These are phyloP conservation scores for Omphalotus olearius DNA, from an alignment of 1,284 basidiomycete genomes.

Conservation along the genomic window DNA sequence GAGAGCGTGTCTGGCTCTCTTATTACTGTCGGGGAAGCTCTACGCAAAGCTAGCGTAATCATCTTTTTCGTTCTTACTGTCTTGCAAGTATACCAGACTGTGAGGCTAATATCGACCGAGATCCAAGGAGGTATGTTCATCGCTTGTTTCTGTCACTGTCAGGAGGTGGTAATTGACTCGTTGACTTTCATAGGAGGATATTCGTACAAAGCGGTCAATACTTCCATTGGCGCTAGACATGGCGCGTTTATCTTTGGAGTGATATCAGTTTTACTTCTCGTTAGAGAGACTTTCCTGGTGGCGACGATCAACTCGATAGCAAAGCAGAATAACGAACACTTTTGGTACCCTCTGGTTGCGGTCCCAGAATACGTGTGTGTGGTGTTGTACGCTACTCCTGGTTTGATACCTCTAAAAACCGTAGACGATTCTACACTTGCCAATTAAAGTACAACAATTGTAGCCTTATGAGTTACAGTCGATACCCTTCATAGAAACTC, in stretches of 20 bases:
- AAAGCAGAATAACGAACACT: constrained; percentile 33
- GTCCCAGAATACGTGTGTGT: constrained; percentile 40
- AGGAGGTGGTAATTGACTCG: neutral
- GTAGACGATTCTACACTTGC: neutral
- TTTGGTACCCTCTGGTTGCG: constrained; percentile 45
- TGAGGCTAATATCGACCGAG: constrained; percentile 26
- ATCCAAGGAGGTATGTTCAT: constrained; percentile 13
- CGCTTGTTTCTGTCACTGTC: neutral
- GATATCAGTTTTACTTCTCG: constrained; percentile 35
- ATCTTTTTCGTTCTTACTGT: constrained; percentile 43
- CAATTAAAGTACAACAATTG: too few species aligned
- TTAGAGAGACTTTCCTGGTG: constrained; percentile 36
- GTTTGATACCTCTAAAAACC: constrained; percentile 32
- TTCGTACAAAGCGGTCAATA: constrained; percentile 2
- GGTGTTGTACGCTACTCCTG: constrained; percentile 34
- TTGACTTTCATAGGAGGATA: neutral
- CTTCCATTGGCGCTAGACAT: constrained; percentile 27
- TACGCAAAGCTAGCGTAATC: constrained; percentile 33
- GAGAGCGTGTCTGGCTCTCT: constrained; percentile 13
- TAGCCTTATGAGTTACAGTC: too few species aligned
- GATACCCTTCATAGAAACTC: too few species aligned
- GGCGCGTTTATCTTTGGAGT: constrained; percentile 31
- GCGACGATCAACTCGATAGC: constrained; percentile 27
- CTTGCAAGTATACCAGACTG: constrained; percentile 35
- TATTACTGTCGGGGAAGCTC: constrained; percentile 16